Conservation (phyloP, 257 asterid species). For the Solanum sitiens region DNA sequence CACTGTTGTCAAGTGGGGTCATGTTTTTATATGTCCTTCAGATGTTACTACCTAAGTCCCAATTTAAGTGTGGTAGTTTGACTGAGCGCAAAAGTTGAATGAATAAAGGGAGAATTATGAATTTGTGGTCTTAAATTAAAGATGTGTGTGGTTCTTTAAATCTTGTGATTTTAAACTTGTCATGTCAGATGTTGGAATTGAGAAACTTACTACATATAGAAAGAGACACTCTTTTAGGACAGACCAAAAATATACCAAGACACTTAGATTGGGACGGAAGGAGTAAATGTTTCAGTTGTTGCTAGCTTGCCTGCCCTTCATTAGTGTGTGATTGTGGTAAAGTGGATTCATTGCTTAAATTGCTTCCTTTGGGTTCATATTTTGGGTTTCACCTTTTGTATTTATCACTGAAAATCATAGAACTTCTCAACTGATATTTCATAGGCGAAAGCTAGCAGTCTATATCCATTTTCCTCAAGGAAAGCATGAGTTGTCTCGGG, state of each 20-base stretch:
- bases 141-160: background rate
- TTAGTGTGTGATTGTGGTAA: background rate
- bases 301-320: background rate
- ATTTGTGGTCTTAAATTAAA: background rate
- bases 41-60: background rate
- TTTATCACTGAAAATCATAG: background rate
- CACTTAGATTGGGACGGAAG: background rate
- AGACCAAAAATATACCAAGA: background rate
- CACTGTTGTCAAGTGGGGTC: background rate
- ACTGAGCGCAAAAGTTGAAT: background rate
- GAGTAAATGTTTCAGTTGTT: background rate
- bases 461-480: background rate
- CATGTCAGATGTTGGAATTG: background rate
- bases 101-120: background rate
- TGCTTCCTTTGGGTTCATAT: background rate
- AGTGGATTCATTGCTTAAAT: background rate
- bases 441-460: background rate
- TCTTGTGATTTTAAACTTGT: background rate
- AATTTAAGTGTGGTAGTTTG: background rate
- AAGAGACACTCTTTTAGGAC: background rate
- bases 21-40: background rate
- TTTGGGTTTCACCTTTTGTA: background rate
- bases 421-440: background rate
- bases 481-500: background rate
- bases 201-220: background rate